Percentiles rank a stretch among this genome's conserved stretches.
phyloP scores from a whole-genome alignment of 2,329 filamentous ascomycete genomes.

The Diplodia corticola region DNA sequence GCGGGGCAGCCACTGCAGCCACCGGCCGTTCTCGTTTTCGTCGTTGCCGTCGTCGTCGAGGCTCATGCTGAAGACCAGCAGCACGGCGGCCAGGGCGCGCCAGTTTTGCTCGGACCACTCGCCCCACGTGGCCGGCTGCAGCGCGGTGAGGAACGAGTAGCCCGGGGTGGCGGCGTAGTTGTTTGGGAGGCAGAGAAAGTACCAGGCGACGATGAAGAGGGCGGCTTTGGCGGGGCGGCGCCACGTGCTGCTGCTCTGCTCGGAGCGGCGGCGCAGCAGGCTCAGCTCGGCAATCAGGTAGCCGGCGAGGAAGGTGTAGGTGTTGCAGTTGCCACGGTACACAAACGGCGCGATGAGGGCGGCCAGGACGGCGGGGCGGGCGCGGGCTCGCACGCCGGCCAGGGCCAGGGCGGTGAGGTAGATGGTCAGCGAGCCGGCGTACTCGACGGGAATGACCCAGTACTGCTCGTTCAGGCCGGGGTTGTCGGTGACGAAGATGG shows the following conservation, averaged over 20 bases:
- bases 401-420: slow-evolving; percentile 18
- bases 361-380: background rate
- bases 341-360: background rate
- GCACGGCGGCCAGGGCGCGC: slow-evolving; percentile 54
- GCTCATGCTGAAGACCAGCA: slow-evolving; percentile 7
- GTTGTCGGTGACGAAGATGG: background rate
- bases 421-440: background rate
- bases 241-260: no score
- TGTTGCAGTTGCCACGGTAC: background rate
- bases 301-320: slow-evolving; percentile 21
- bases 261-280: background rate
- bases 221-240: slow-evolving; percentile 26
- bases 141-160: slow-evolving; percentile 50
- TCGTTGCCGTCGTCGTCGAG: no score
- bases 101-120: slow-evolving; percentile 56
- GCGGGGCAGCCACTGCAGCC: slow-evolving; percentile 41
- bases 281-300: slow-evolving; percentile 1
- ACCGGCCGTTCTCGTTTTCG: background rate
- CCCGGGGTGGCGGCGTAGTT: slow-evolving; percentile 49
- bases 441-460: slow-evolving; percentile 25
- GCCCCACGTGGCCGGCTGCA: slow-evolving; percentile 53
- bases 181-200: slow-evolving; percentile 49
- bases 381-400: background rate
- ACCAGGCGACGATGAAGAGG: slow-evolving; percentile 50
- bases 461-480: slow-evolving; percentile 18